Base-by-base conservation (phyloP, 306 rosid genomes). In the Canavalia gladiata region DNA sequence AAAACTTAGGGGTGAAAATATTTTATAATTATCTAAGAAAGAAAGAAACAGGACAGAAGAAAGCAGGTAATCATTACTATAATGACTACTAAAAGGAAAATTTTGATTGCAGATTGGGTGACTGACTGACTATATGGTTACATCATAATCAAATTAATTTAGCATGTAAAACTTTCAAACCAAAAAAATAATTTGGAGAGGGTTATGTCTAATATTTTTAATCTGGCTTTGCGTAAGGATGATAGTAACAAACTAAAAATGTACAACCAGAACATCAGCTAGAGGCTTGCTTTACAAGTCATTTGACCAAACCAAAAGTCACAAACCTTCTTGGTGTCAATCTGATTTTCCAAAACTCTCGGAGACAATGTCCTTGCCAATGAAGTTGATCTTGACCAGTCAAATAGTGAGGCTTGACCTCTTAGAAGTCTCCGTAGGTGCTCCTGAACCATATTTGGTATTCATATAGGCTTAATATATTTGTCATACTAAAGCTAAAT, bases 351-450 rank as follows among this genome's bases (percentile, higher is more conserved):
- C 92, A 93, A 89, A 82, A 96, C 92, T 82, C 99, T 90, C 29
- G 99, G 99, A 83, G 99, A 93, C 75, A 96, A 76, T 68, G 98
- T 90, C 87, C 97, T 96, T 12, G 98, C 99, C 86, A 96, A 80
- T 57, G 98, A 93, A 75, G 91, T 92, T 73, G 98, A 88, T 81
- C 98, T 92, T 58, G 99, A 88, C 98, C 98, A 96, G 74, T 93
- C 98, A 62, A 94, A 96, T 59, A 96, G 88, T 34, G 99, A 96
- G 76, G 99, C 92, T 83, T 96, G 99, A 85, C 99, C 99, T 90
- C 98, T 90, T 84, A 96, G 94, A 84, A 96, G 92, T 76, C 99
- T 88, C 78, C 94, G 89, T 45, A 96, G 86, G 86, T 96, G 99
- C 75, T 96, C 99, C 99, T 96, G 94, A 64, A 81, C 66, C 55